Conservation (phyloP, 1,139 yeast genomes). For the Kodamaea derodonti region DNA sequence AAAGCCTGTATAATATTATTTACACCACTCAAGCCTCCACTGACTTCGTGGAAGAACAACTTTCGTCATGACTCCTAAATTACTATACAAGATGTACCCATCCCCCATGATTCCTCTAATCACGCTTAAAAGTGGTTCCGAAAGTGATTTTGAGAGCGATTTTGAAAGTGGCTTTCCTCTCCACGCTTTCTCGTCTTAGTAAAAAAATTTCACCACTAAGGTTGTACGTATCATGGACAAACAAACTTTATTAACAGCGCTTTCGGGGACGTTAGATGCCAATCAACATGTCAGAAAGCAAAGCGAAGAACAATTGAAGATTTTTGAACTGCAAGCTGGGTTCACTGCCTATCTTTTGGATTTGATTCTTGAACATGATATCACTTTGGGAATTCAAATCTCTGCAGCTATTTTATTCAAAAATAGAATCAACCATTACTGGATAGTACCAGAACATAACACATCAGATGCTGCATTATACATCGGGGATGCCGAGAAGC, state of each 20-base stretch:
- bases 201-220: too few species aligned
- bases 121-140: too few species aligned
- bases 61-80: too few species aligned
- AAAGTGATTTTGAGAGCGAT: too few species aligned
- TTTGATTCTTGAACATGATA: conserved; percentile 44
- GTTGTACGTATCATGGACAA: conserved; percentile 45
- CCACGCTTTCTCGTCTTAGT: too few species aligned
- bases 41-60: too few species aligned
- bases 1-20: too few species aligned
- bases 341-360: conserved; percentile 57
- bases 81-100: too few species aligned
- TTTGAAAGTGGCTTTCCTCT: too few species aligned
- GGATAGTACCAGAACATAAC: conserved; percentile 46
- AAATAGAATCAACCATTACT: conserved; percentile 55
- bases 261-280: conserved; percentile 45
- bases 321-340: conserved; percentile 48
- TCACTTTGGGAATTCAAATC: conserved; percentile 48
- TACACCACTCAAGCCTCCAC: too few species aligned
- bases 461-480: conserved; percentile 21
- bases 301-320: conserved; percentile 39
- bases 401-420: conserved; percentile 69
- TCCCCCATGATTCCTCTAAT: too few species aligned
- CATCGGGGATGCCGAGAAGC: conserved; percentile 49
- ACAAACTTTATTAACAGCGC: conserved; percentile 36
- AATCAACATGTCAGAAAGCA: conserved; percentile 35